phyloP scores from a whole-genome alignment of 2,329 filamentous ascomycete genomes.

The Colletotrichum salicis region DNA sequence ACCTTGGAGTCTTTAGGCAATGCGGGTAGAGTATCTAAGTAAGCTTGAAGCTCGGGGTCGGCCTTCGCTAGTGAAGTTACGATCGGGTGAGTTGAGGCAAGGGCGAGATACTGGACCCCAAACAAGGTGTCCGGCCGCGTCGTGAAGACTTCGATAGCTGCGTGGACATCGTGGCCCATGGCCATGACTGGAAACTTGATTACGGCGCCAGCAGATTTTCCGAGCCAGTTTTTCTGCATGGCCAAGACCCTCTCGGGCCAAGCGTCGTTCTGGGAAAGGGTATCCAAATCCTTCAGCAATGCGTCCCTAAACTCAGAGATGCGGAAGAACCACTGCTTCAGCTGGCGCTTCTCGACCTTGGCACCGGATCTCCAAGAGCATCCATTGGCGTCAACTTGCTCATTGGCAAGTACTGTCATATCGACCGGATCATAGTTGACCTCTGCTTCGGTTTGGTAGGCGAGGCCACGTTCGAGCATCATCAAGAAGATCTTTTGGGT shows the following conservation, averaged over 20 bases:
- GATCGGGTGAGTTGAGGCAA: constrained; percentile 78
- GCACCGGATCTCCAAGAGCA: constrained; percentile 89
- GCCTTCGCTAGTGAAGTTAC: constrained; percentile 69
- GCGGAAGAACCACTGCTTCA: constrained; percentile 91
- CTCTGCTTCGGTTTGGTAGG: constrained; percentile 83
- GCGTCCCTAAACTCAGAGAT: constrained; percentile 83
- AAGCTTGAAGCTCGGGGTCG: constrained; percentile 72
- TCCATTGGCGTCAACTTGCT: constrained; percentile 89
- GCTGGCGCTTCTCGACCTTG: constrained; percentile 79
- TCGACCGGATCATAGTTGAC: constrained; percentile 94
- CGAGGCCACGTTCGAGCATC: constrained; percentile 78
- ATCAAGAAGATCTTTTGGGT: constrained; percentile 87
- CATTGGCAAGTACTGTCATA: constrained; percentile 89
- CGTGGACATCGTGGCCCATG: constrained; percentile 51
- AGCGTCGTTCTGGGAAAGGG: constrained; percentile 68
- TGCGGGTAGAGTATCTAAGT: constrained; percentile 71
- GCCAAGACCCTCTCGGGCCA: constrained; percentile 87
- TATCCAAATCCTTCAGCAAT: constrained; percentile 76
- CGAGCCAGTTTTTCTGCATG: constrained; percentile 91
- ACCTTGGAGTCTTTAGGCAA: constrained; percentile 67
- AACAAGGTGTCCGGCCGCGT: constrained; percentile 89
- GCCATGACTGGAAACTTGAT: constrained; percentile 75
- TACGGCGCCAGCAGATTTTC: constrained; percentile 78
- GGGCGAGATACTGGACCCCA: constrained; percentile 84
- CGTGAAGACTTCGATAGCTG: constrained; percentile 79